phyloP scores from a whole-genome alignment of 2,329 filamentous ascomycete species.

The Ophioceras dolichostomum region DNA sequence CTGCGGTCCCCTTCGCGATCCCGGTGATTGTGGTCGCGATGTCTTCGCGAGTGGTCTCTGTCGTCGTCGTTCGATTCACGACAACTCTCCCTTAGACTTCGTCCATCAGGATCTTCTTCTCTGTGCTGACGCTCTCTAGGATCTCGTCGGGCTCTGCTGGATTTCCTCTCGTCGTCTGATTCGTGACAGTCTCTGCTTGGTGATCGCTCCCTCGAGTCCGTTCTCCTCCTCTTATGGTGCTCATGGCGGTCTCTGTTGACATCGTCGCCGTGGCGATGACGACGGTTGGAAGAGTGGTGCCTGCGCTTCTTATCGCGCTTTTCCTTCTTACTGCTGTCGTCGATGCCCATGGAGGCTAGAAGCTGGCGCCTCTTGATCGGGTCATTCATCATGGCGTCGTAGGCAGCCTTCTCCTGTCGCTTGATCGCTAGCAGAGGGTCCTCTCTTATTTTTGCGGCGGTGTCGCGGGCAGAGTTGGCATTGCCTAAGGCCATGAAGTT shows the following conservation, averaged over 20 bases:
- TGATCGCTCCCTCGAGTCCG: conserved; percentile 9
- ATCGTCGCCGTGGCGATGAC: conserved; percentile 26
- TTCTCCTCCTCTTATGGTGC: conserved; percentile 13
- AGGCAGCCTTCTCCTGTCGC: conserved; percentile 74
- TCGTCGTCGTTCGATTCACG: too few species aligned
- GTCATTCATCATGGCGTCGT: conserved; percentile 70
- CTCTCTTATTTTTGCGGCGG: conserved; percentile 72
- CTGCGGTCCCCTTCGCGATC: too few species aligned
- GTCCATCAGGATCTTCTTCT: too few species aligned
- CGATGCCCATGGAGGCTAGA: conserved; percentile 49
- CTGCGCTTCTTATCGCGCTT: conserved; percentile 22
- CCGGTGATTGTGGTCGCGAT: too few species aligned
- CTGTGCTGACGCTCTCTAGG: background rate
- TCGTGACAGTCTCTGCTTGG: conserved; percentile 1
- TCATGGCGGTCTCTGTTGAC: conserved; percentile 15
- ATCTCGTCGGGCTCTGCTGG: background rate
- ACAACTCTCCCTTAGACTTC: too few species aligned
- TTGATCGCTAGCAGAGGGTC: conserved; percentile 92
- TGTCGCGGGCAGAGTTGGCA: conserved; percentile 67
- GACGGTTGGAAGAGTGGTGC: too few species aligned
- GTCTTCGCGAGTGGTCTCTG: too few species aligned
- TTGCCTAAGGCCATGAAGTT: conserved; percentile 49
- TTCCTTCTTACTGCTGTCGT: conserved; percentile 26
- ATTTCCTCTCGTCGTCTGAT: background rate
- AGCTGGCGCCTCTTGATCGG: conserved; percentile 56